Percentiles rank a stretch among this genome's conserved stretches.
Conservation (phyloP, 2,329 filamentous ascomycete species). For the Hypoxylon rubiginosum region DNA sequence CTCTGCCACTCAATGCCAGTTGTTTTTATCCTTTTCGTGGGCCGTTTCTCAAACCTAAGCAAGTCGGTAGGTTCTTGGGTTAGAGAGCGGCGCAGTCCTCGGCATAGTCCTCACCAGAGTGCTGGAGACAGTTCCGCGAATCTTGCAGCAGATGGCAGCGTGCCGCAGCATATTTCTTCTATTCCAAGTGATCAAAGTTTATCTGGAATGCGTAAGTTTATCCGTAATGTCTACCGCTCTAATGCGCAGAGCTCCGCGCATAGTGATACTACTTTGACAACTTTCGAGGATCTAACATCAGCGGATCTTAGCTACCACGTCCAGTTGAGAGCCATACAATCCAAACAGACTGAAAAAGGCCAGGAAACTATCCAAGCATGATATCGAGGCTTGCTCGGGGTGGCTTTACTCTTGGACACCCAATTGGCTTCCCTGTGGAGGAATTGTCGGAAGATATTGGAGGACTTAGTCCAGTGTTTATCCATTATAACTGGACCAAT, state of each 20-base stretch:
- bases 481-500: no score
- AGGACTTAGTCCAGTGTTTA: no score
- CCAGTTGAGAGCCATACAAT: conserved; percentile 17
- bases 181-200: conserved; percentile 4
- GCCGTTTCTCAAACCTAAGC: conserved; percentile 31
- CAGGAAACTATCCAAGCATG: background rate
- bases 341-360: conserved; percentile 1
- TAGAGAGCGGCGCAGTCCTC: conserved; percentile 28
- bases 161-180: background rate
- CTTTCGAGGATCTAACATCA: conserved; percentile 18
- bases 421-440: no score
- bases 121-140: conserved; percentile 24
- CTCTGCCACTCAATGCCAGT: conserved; percentile 34
- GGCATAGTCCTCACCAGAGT: conserved; percentile 1
- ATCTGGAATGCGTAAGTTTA: conserved; percentile 25
- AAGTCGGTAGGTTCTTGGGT: conserved; percentile 36
- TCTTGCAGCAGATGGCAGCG: conserved; percentile 8
- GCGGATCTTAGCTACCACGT: conserved; percentile 26
- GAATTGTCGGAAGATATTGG: no score
- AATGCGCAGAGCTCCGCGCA: background rate
- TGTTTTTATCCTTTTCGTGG: conserved; percentile 25
- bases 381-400: background rate
- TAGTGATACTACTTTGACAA: conserved; percentile 1
- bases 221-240: conserved; percentile 20
- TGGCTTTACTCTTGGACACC: no score